Conservation (phyloP, 2,329 filamentous ascomycete genomes). For the Aspergillus texensis region DNA sequence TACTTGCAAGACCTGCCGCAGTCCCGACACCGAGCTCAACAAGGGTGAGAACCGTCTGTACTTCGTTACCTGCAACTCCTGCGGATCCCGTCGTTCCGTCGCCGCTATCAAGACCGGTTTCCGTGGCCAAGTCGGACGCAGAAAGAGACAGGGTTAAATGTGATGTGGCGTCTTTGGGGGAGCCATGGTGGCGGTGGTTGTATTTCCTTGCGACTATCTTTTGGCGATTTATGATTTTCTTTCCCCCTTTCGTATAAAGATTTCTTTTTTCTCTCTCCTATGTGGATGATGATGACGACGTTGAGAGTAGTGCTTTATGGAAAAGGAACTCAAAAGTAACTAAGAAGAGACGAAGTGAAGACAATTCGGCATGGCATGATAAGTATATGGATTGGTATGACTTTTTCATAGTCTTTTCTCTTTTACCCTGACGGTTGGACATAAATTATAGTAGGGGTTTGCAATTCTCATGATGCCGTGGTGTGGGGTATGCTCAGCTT, state of each 20-base stretch:
- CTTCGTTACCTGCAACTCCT: slow-evolving; percentile 96
- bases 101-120: slow-evolving; percentile 99
- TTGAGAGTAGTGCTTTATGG: slow-evolving; percentile 8
- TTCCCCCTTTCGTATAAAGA: slow-evolving; percentile 23
- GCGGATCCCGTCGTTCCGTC: slow-evolving; percentile 81
- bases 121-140: slow-evolving; percentile 98
- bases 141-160: slow-evolving; percentile 83
- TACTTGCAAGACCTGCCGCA: slow-evolving; percentile 97
- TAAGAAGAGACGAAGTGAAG: slow-evolving; percentile 20
- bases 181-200: slow-evolving; percentile 13
- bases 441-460: neutral
- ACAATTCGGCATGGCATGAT: slow-evolving; percentile 31
- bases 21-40: slow-evolving; percentile 91
- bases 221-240: slow-evolving; percentile 19
- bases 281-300: slow-evolving; percentile 17
- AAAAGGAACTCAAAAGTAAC: slow-evolving; percentile 10
- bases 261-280: slow-evolving; percentile 12
- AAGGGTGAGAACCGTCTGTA: slow-evolving; percentile 99
- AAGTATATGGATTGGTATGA: slow-evolving; percentile 32
- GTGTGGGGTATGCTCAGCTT: neutral
- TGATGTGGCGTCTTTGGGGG: slow-evolving; percentile 9
- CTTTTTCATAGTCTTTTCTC: slow-evolving; percentile 8
- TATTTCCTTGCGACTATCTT: slow-evolving; percentile 20
- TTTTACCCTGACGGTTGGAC: neutral
- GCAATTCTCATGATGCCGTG: neutral